Evolutionary conservation across 164 flowering plant genomes (phyloP), one percentile per base, ranked within the genome.

Genomic region (Stephania cephalantha): DNA sequence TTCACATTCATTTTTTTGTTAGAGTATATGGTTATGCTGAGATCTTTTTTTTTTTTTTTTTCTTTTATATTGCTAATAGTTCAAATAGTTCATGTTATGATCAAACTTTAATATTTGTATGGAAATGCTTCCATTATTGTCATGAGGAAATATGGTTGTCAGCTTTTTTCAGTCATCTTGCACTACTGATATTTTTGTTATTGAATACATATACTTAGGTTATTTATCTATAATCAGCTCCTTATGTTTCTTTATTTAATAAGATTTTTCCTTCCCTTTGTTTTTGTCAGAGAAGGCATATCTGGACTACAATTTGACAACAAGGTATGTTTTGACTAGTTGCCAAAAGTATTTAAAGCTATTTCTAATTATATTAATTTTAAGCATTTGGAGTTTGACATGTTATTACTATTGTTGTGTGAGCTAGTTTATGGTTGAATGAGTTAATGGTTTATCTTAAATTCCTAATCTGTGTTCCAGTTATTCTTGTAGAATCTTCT

Each of bases 251-350:
- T 76, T 50, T 29, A n/a, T 76, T 45, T 44, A 52, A 15, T n/a
- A 6, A 46, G 6, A 7, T 2, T 9, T 67, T 73, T 29, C 55
- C 63, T 44, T 20, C 65, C 25, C 71, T 48, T 22, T 71, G 50
- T 75, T 44, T 48, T 48, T 73, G 20, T 48, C 71, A 93, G 94
- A 81, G 83, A 76, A 69, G 95, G 94, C 44, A 73, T 91, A 64
- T 83, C 98, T 71, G 84, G 87, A 52, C 71, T 93, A 73, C 91
- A 90, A 61, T 91, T 93, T 78, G 96, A 93, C 85, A 78, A 74
- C 69, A 85, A 93, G 95, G 98, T 91, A 25, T 25, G 25, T 25
- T 25, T 25, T 25, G 25, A 25, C 25, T 25, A 25, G 25, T 25
- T 25, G 25, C 25, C 25, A 25, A 25, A 0, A 31, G 17, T 35